phyloP scores from a whole-genome alignment of 345 rosid genomes.

The Eucalyptus victrix region DNA sequence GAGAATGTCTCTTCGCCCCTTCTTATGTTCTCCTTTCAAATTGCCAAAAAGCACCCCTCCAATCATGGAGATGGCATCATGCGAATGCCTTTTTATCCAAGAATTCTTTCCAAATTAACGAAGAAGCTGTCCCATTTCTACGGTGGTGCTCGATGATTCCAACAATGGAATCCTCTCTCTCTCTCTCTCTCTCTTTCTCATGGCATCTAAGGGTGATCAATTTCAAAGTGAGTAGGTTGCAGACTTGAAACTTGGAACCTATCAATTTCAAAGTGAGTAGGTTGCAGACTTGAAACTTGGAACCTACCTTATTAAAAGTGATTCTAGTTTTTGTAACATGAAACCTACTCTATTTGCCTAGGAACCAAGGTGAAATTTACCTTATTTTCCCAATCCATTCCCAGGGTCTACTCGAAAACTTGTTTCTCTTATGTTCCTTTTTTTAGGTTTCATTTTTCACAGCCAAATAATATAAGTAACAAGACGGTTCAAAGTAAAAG shows the following conservation, averaged over 20 bases:
- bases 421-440: not conserved
- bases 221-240: not conserved
- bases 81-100: not conserved
- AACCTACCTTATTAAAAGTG: not conserved
- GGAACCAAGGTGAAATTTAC: not conserved
- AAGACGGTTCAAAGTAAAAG: not conserved
- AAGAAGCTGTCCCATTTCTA: not conserved
- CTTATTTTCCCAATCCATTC: no score
- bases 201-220: not conserved
- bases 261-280: no score
- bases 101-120: not conserved
- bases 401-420: not conserved
- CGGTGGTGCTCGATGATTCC: not conserved
- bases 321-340: not conserved
- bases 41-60: not conserved
- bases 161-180: not conserved
- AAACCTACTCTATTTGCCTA: not conserved
- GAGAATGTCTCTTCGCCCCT: not conserved
- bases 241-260: not conserved
- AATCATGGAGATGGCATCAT: not conserved
- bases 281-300: not conserved
- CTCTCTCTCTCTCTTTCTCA: no score
- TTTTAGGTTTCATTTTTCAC: not conserved
- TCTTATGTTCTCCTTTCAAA: not conserved
- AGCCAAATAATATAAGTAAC: no score